phyloP scores from a whole-genome alignment of 345 rosid genomes.

The Abelmoschus esculentus region DNA sequence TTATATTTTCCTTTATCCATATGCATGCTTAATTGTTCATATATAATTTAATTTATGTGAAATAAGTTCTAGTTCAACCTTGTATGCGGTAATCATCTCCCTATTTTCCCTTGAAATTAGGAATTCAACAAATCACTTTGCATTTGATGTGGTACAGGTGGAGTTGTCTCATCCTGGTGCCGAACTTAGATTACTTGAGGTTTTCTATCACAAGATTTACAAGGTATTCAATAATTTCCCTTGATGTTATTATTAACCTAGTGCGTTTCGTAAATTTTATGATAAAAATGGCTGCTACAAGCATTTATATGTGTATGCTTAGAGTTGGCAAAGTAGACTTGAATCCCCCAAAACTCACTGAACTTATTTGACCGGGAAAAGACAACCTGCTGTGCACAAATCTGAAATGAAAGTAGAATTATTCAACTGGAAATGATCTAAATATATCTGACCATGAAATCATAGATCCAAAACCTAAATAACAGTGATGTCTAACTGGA shows the following conservation, averaged over 20 bases:
- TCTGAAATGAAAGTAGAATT: neutral
- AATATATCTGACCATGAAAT: neutral
- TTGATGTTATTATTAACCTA: too few species aligned
- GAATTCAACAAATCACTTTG: neutral
- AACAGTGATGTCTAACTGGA: neutral
- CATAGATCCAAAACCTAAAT: neutral
- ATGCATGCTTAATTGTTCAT: neutral
- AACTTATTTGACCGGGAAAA: neutral
- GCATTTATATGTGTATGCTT: neutral
- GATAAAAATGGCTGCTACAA: neutral
- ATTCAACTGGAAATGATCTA: too few species aligned
- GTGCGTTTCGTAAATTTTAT: too few species aligned
- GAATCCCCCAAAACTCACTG: neutral
- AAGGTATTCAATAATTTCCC: constrained; percentile 31
- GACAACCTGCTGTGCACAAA: neutral
- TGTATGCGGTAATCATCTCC: neutral
- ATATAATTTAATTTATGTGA: too few species aligned
- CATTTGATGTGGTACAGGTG: constrained; percentile 32
- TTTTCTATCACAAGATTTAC: constrained; percentile 66
- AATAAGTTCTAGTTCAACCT: too few species aligned
- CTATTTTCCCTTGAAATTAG: neutral
- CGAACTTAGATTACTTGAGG: constrained; percentile 63
- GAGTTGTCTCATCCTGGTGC: constrained; percentile 59
- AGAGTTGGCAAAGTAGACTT: neutral
- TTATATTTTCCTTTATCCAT: neutral